Base-by-base conservation (phyloP, 129 eudicot genomes). In the Sambucus nigra region DNA sequence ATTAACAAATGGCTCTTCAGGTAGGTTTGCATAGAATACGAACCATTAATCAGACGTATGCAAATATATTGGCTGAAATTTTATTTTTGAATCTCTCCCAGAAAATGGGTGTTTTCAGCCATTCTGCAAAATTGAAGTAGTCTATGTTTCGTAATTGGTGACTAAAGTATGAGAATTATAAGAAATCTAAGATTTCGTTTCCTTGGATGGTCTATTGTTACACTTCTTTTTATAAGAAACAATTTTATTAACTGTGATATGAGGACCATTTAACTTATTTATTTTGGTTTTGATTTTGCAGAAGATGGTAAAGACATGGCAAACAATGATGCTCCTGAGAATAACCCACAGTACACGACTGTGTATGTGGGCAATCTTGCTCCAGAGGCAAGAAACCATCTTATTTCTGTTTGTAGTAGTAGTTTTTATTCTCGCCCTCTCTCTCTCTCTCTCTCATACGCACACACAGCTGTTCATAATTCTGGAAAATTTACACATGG, bases 361-460 rank as follows among this genome's bases (percentile, higher is more conserved):
- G 95, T 91, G 21, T 91, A 91, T 62, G 95, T 86, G 27, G 95
- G 99, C 65, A 86, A 86, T 76, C 94, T 91, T 72, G 82, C 99
- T 55, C 94, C 94, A 23, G 99, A 91, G 86, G 99, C 75, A 73
- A 70, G 87, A 49, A 16, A 25, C 28, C 28, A 7, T 57, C 35
- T 33, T 42, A 10, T 2, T 9, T 4, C 56, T 21, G 25, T 13
- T 2, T 27, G 20, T 51, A 21, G 25, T 64, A 38, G 61, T 25
- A 8, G 25, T 55, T 5, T 4, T 48, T 10, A 9, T 1, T 18
- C 17, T 24, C 24, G 2, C 1, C 3, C 16, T 40, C 1, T 13
- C 46, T 13, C 16, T 4, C 46, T 13, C 46, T 13, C 16, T 13
- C 46, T 4, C 12, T n/a, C n/a, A n/a, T n/a, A n/a, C n/a, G n/a